phyloP scores from a whole-genome alignment of 805 yeast species.

The Teunomyces atbi region DNA sequence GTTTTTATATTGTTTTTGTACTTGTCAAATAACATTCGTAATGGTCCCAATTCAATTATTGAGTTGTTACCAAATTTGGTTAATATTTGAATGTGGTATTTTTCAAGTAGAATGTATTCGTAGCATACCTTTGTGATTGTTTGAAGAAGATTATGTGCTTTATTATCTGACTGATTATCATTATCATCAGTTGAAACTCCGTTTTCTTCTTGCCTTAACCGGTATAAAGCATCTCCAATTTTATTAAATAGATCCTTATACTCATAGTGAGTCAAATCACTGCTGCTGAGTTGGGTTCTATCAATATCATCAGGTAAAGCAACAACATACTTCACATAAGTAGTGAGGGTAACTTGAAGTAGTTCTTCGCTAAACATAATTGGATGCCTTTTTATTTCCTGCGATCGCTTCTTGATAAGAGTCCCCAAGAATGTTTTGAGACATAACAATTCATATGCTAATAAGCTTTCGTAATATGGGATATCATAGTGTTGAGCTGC shows the following conservation, averaged over 20 bases:
- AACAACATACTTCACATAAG: constrained; percentile 35
- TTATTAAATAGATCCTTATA: constrained; percentile 25
- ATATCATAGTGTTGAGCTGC: constrained; percentile 16
- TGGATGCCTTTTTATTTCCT: neutral
- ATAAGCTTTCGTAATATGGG: constrained; percentile 26
- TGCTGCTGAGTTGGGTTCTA: constrained; percentile 17
- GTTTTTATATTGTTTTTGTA: constrained; percentile 17
- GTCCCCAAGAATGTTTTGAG: constrained; percentile 27
- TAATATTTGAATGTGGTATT: constrained; percentile 36
- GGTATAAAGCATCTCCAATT: constrained; percentile 26
- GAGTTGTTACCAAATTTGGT: constrained; percentile 33
- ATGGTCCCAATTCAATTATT: constrained; percentile 25
- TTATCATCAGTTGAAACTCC: constrained; percentile 23
- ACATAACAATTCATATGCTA: constrained; percentile 28
- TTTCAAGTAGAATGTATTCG: constrained; percentile 40
- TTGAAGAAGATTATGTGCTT: constrained; percentile 20
- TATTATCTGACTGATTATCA: constrained; percentile 16
- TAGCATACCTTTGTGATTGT: constrained; percentile 33
- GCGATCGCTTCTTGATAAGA: constrained; percentile 17
- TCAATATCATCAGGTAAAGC: constrained; percentile 23
- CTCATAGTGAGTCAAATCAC: constrained; percentile 26
- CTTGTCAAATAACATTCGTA: constrained; percentile 21
- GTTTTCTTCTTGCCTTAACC: constrained; percentile 26
- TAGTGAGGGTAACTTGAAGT: constrained; percentile 37
- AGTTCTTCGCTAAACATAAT: constrained; percentile 31